Percentiles rank a stretch among this genome's conserved stretches.
Conservation (phyloP, 148 eudicot genomes). For the Polygonum aviculare region DNA sequence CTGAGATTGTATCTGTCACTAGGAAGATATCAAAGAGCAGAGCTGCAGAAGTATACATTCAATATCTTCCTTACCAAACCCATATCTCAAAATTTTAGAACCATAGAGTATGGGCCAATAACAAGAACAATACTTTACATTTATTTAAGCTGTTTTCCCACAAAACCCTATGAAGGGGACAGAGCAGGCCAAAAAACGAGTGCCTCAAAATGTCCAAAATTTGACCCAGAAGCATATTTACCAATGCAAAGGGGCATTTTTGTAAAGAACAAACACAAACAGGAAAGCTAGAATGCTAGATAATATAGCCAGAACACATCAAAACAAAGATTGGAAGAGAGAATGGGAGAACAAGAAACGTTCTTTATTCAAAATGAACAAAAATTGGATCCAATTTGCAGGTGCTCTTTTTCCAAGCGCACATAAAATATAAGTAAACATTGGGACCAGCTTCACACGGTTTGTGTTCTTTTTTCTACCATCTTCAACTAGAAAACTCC, state of each 20-base stretch:
- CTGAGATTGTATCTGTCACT: background rate
- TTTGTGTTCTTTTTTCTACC: background rate
- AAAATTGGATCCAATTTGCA: constrained; percentile 1
- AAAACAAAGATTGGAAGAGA: background rate
- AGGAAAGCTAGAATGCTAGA: background rate
- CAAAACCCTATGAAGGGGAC: constrained; percentile 3
- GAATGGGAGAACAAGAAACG: background rate
- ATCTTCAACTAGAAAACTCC: background rate
- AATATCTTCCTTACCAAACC: background rate
- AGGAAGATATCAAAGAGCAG: background rate
- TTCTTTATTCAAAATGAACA: background rate
- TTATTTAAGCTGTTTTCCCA: background rate
- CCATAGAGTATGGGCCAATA: background rate
- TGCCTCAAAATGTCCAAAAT: constrained; percentile 4
- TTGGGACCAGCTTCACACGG: background rate
- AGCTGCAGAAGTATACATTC: background rate
- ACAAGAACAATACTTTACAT: background rate
- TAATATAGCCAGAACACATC: background rate
- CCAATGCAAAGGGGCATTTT: background rate
- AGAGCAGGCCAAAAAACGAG: background rate
- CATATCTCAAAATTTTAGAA: background rate
- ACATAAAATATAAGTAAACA: background rate
- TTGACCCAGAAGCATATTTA: background rate
- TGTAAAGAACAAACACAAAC: background rate
- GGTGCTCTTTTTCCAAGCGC: background rate